Percentiles rank a stretch among this genome's conserved stretches.
Conservation (phyloP, 441 rosid species). For the Gossypium davidsonii region DNA sequence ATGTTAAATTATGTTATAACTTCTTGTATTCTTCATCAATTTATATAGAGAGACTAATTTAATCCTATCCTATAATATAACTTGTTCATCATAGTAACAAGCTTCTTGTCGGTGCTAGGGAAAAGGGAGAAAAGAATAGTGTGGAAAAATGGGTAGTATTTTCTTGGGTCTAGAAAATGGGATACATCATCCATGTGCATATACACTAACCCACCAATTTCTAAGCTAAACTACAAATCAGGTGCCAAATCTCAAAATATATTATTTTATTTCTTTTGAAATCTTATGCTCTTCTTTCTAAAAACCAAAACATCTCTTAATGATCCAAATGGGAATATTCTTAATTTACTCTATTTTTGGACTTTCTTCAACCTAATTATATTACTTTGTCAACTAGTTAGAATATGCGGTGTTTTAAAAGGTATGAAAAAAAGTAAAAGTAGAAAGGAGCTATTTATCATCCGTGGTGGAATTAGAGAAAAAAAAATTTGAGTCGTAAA, state of each 20-base stretch:
- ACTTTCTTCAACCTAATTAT: neutral
- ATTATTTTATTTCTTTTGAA: neutral
- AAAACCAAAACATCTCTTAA: neutral
- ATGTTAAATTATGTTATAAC: no score
- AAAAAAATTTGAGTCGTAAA: no score
- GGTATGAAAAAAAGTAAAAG: no score
- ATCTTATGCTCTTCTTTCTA: neutral
- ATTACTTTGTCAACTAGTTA: neutral
- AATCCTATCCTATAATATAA: no score
- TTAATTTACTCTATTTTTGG: neutral
- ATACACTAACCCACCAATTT: neutral
- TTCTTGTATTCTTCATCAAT: no score
- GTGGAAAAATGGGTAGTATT: neutral
- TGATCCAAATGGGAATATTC: neutral
- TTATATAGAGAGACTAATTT: no score
- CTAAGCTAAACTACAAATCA: neutral
- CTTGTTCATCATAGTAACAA: neutral
- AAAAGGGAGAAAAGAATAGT: neutral
- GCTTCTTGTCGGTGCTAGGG: constrained; percentile 5
- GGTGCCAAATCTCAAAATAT: neutral
- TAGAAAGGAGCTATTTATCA: no score
- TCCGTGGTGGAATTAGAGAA: no score
- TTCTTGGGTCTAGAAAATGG: neutral
- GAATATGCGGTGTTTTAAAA: neutral
- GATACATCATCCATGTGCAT: constrained; percentile 1